These are phyloP conservation scores for Erigeron philadelphicus DNA, from an alignment of 140 eudicot species.

Conservation along the genomic window DNA sequence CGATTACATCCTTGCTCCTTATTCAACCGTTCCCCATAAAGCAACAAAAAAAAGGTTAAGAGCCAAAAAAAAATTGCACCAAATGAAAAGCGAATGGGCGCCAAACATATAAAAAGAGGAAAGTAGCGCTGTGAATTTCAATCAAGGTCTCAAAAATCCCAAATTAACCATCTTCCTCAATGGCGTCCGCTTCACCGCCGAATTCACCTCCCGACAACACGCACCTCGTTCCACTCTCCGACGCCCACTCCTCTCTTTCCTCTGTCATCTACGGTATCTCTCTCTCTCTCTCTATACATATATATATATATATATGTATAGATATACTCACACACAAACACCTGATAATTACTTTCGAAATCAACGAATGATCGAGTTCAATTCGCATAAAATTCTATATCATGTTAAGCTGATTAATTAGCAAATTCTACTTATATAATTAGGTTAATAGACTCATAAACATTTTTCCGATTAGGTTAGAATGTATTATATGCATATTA, in stretches of 20 bases:
- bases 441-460: neutral
- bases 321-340: neutral
- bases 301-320: no score
- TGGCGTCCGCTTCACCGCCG: constrained; percentile 44
- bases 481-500: neutral
- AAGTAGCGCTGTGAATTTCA: neutral
- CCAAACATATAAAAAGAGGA: constrained; percentile 12
- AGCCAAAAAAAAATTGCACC: no score
- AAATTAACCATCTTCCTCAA: constrained; percentile 16
- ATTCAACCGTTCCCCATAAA: no score
- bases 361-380: neutral
- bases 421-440: neutral
- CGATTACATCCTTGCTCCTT: no score
- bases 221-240: constrained; percentile 33
- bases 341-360: no score
- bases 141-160: neutral
- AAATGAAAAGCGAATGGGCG: neutral
- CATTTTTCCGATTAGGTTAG: constrained; percentile 11
- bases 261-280: constrained; percentile 49
- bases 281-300: neutral
- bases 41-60: no score
- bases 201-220: constrained; percentile 23
- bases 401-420: neutral
- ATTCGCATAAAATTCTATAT: constrained; percentile 2
- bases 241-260: constrained; percentile 47